phyloP scores from a whole-genome alignment of 2,329 filamentous ascomycete species.

The Apiospora marii region DNA sequence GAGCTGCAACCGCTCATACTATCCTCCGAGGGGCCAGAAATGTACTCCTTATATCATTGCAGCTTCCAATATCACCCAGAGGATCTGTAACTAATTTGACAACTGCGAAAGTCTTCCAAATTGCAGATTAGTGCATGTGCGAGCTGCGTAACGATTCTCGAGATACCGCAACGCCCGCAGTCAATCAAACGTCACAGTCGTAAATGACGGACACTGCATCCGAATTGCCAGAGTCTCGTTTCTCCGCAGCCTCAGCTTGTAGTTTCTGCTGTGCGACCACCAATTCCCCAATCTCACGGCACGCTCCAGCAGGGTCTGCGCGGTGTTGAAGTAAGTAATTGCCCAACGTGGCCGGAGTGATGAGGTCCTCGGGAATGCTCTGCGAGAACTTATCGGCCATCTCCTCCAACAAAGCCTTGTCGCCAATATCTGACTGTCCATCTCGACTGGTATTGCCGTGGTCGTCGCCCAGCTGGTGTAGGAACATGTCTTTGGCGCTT shows the following conservation, averaged over 20 bases:
- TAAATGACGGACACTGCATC: too few species aligned
- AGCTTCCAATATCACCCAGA: too few species aligned
- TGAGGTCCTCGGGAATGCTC: not conserved
- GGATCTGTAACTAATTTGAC: too few species aligned
- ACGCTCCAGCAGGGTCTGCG: not conserved
- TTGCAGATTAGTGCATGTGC: too few species aligned
- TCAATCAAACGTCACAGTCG: too few species aligned
- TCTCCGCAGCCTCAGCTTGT: not conserved
- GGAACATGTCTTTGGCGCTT: constrained; percentile 23
- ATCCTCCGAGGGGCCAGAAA: too few species aligned
- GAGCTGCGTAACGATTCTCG: too few species aligned
- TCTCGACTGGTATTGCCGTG: not conserved
- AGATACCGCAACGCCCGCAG: too few species aligned
- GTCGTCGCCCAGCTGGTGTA: not conserved
- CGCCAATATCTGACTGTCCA: not conserved
- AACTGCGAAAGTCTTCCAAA: too few species aligned
- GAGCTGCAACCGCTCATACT: too few species aligned
- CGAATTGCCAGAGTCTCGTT: too few species aligned
- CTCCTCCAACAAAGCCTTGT: not conserved
- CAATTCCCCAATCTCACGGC: not conserved
- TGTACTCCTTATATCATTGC: too few species aligned
- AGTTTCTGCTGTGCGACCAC: not conserved
- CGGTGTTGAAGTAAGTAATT: not conserved
- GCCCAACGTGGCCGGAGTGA: not conserved
- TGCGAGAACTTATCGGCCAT: not conserved